Conservation (phyloP, 2,329 filamentous ascomycete genomes). For the Neofusicoccum cordaticola region DNA sequence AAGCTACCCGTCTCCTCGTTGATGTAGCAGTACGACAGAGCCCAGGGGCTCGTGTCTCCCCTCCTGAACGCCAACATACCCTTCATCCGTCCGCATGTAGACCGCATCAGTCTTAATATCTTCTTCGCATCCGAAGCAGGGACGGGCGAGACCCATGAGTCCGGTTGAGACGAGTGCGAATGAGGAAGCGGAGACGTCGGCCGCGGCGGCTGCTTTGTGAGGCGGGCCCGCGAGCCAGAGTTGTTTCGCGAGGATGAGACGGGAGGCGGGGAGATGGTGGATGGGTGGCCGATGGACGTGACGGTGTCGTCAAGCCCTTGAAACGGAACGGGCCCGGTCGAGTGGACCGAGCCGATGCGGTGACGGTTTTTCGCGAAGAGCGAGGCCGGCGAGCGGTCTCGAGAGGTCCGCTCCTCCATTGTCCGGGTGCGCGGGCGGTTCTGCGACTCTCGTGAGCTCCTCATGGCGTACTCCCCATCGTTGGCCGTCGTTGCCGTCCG, state of each 20-base stretch:
- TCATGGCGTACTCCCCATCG: constrained; percentile 31
- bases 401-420: constrained; percentile 44
- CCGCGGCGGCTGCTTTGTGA: constrained; percentile 30
- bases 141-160: constrained; percentile 37
- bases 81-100: constrained; percentile 73
- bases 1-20: constrained; percentile 72
- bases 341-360: constrained; percentile 69
- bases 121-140: constrained; percentile 68
- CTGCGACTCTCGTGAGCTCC: constrained; percentile 50
- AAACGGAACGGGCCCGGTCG: constrained; percentile 55
- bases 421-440: constrained; percentile 51
- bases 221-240: constrained; percentile 25
- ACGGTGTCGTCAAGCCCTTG: constrained; percentile 42
- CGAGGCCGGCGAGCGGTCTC: constrained; percentile 41
- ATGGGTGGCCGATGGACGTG: constrained; percentile 42
- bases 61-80: constrained; percentile 72
- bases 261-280: constrained; percentile 35
- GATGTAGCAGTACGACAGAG: constrained; percentile 70
- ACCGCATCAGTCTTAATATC: constrained; percentile 73
- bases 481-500: constrained; percentile 32
- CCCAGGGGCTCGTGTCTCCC: constrained; percentile 62
- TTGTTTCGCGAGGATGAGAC: constrained; percentile 29
- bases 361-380: constrained; percentile 53
- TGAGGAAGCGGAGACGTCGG: constrained; percentile 30
- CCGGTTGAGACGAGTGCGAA: constrained; percentile 24